Percentiles rank a stretch among this genome's conserved stretches.
Conservation (phyloP, 805 yeast species). For the Starmerella ratchasimensis region DNA sequence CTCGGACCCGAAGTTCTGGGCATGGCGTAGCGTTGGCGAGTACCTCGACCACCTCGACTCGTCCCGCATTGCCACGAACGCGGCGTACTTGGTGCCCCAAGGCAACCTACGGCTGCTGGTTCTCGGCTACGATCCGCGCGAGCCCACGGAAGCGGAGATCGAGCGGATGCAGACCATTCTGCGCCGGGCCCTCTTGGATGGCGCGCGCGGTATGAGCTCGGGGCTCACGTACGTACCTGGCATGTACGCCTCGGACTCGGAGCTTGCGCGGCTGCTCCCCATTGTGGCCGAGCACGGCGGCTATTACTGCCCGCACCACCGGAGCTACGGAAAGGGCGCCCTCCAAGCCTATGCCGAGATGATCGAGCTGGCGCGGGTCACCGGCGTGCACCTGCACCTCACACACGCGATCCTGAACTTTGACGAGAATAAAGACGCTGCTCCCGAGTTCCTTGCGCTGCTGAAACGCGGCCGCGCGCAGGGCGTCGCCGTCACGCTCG, state of each 20-base stretch:
- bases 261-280: constrained; percentile 13
- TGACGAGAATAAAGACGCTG: constrained; percentile 11
- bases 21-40: constrained; percentile 9
- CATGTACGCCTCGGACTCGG: constrained; percentile 15
- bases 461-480: constrained; percentile 3
- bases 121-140: constrained; percentile 16
- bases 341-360: constrained; percentile 13
- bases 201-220: constrained; percentile 16
- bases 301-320: constrained; percentile 16
- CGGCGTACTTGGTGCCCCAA: constrained; percentile 12
- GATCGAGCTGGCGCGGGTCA: constrained; percentile 11
- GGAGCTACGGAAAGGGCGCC: constrained; percentile 17
- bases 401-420: constrained; percentile 14
- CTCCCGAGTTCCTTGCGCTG: constrained; percentile 10
- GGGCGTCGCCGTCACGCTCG: constrained; percentile 10
- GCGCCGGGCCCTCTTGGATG: constrained; percentile 8
- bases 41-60: constrained; percentile 8
- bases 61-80: constrained; percentile 12
- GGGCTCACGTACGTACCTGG: constrained; percentile 17
- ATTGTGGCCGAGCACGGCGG: constrained; percentile 9
- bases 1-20: constrained; percentile 8
- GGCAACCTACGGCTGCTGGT: constrained; percentile 17
- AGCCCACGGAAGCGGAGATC: constrained; percentile 10
- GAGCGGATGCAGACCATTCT: constrained; percentile 8
- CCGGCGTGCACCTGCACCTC: constrained; percentile 12